A percentile compares a stretch with the other conserved stretches of the same genome.
Evolutionary conservation across 2,329 filamentous ascomycete species (phyloP).

Genomic region (Leptographium galeiforme): DNA sequence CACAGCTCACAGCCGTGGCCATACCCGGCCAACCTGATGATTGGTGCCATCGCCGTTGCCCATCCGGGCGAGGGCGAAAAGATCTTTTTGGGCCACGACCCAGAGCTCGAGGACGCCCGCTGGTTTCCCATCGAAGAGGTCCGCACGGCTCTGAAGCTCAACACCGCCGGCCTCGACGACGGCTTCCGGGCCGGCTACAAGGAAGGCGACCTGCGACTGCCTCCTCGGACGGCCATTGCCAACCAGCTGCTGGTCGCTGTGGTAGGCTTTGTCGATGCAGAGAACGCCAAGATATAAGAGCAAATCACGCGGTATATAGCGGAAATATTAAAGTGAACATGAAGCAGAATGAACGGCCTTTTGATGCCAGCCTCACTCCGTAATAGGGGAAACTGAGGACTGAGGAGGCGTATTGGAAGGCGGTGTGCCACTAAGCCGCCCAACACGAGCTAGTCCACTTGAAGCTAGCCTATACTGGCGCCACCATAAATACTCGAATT

Average conservation of each 20-base stretch:
- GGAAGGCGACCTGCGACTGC: constrained; percentile 66
- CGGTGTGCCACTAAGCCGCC: not conserved
- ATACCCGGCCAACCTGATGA: constrained; percentile 75
- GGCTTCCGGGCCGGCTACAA: constrained; percentile 52
- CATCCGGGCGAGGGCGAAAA: constrained; percentile 60
- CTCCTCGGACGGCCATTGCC: constrained; percentile 80
- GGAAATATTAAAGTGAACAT: too few species aligned
- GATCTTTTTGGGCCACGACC: constrained; percentile 75
- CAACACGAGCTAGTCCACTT: not conserved
- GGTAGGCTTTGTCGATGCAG: constrained; percentile 52
- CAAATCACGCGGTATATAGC: not conserved
- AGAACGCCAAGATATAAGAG: constrained; percentile 33
- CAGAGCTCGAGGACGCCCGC: constrained; percentile 76
- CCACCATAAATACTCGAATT: constrained; percentile 1
- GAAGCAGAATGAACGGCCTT: too few species aligned
- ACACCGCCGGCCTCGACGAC: constrained; percentile 55
- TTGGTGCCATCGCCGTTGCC: constrained; percentile 78
- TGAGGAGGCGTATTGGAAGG: not conserved
- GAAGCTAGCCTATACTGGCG: not conserved
- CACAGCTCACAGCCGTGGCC: constrained; percentile 83
- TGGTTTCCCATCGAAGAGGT: constrained; percentile 83
- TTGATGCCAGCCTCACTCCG: too few species aligned
- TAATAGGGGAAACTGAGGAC: too few species aligned
- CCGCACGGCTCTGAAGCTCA: constrained; percentile 54
- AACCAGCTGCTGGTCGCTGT: constrained; percentile 77